Evolutionary conservation across 208 protist species (phyloP), one percentile per base, ranked within the genome.

Genomic region (Borovskyia barvae): DNA sequence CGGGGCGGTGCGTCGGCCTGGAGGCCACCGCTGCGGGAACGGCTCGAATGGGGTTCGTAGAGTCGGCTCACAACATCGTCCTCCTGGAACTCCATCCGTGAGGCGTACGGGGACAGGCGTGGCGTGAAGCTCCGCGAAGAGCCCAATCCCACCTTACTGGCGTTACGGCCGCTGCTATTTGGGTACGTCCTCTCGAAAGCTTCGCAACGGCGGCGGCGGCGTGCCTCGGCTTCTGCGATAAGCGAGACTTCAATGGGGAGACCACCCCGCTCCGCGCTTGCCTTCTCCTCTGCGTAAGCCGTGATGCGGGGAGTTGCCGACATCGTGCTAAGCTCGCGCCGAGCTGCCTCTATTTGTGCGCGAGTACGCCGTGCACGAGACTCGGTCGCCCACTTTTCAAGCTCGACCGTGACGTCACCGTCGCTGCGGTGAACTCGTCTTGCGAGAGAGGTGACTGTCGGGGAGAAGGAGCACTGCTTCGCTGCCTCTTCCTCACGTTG

Each of bases 51-150:
- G 33, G 39, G 49, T 25, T 67, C 52, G 69, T 75, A 83, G 29
- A 92, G 72, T 28, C 85, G 77, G n/a, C 82, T 75, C 49, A 80
- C 72, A 25, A 89, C 85, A n/a, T n/a, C n/a, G 40, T 56, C 59
- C 36, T 80, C 68, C 22, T 59, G 24, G 14, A 65, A 65, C 5
- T 68, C 55, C 17, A 92, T 54, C 15, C 41, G 55, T 25, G 75
- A 48, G 11, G 85, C 78, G 56, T 71, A 66, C 40, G 63, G 36
- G 9, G 78, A 85, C 46, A 92, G 82, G 56, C 47, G 36, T 0
- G 80, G 80, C 12, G 42, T 29, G 33, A 80, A 86, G 22, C 48
- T 57, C 4, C 26, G 28, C 5, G 37, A 17, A 12, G n/a, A 30
- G 1, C 55, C 8, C 12, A 40, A 22, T 3, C 11, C 35, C 28